These are phyloP conservation scores for Boehmeria nivea DNA, from an alignment of 306 rosid genomes.

Conservation along the genomic window DNA sequence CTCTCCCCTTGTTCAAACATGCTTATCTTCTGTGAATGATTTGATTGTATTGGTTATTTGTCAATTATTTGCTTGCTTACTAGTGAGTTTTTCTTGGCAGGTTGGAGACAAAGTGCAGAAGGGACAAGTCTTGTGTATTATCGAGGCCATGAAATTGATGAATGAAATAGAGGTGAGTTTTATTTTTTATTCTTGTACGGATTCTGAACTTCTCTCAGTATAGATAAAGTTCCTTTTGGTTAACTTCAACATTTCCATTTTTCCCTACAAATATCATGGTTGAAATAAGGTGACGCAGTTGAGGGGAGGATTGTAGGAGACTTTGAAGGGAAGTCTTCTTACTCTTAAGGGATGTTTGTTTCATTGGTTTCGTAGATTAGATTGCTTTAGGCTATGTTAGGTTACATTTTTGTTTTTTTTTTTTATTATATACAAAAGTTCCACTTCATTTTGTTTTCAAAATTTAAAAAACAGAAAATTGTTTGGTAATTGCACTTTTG, in stretches of 20 bases:
- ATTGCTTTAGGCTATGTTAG: too few species aligned
- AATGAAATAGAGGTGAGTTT: slow-evolving; percentile 75
- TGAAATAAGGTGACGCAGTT: not conserved
- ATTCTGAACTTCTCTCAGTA: slow-evolving; percentile 3
- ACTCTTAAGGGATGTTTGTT: too few species aligned
- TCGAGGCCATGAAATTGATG: slow-evolving; percentile 91
- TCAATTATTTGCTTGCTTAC: slow-evolving; percentile 10
- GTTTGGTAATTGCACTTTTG: too few species aligned
- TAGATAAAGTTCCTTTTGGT: not conserved
- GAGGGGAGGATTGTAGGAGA: not conserved
- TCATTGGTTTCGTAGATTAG: too few species aligned
- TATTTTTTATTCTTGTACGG: not conserved
- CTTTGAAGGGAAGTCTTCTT: too few species aligned
- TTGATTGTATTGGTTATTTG: too few species aligned
- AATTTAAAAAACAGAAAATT: too few species aligned
- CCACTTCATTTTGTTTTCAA: too few species aligned
- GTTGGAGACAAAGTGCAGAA: slow-evolving; percentile 74
- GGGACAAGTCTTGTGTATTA: slow-evolving; percentile 68
- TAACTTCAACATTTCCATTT: not conserved
- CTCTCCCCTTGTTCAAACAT: slow-evolving; percentile 13
- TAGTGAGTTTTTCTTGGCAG: slow-evolving; percentile 32
- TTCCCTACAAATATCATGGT: not conserved
- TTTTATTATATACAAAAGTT: too few species aligned
- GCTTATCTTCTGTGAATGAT: not conserved
- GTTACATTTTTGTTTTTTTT: too few species aligned